Evolutionary conservation across 108 stramenopile genomes (phyloP), one percentile per base, ranked within the genome.

Genomic region (Cylindrotheca closterium): DNA sequence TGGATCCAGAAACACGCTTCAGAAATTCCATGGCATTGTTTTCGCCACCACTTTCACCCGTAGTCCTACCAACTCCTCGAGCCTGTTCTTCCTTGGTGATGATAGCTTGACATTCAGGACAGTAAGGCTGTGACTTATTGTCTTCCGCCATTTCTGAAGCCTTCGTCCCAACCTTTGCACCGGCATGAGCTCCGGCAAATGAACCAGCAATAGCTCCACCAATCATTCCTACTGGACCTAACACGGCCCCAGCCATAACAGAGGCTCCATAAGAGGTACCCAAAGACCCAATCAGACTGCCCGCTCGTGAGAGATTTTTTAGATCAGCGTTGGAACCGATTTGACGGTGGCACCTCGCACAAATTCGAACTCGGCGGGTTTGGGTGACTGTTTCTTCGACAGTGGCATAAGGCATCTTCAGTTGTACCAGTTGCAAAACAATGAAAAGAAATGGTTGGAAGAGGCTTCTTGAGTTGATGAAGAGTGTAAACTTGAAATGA

Each of bases 161-260:
- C 15, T 51, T 51, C 15, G 7, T 21, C 4, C 21, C 7, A 5
- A n/a, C 51, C 7, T 21, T 23, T 10, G 7, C 22, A 17, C 51
- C 51, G n/a, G 51, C 51, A 5, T n/a, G 7, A 5, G 51, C 51
- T 5, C 51, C 51, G 19, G 51, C 51, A 21, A 51, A n/a, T 5
- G 51, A 51, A 5, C 51, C 51, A n/a, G 51, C 51, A 21, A 51
- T 51, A n/a, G 51, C 51, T 5, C 51, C 51, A 22, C 51, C 51
- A 51, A 51, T 51, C 21, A 23, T 23, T 22, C 51, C 51, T 21
- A 51, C 51, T 7, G 51, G 51, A n/a, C 51, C 51, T 23, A 51
- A 51, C 5, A 51, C 51, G 21, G 51, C 7, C 22, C 51, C 51
- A 5, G 22, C 18, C 22, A 51, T 7, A 5, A 21, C 22, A 23